Conservation (phyloP, 257 asterid genomes). For the Ajuga chamaepitys region DNA sequence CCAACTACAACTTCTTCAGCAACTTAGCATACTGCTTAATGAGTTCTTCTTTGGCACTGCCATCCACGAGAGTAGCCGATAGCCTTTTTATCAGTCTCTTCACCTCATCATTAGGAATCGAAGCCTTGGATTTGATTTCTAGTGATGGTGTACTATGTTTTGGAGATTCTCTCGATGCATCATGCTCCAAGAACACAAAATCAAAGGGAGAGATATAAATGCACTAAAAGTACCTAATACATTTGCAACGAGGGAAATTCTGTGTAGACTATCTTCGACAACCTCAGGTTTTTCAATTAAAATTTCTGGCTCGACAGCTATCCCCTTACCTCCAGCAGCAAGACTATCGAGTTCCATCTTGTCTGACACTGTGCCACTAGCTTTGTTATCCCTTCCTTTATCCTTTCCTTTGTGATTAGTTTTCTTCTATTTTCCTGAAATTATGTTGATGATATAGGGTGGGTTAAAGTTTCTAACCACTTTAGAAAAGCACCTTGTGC, state of each 20-base stretch:
- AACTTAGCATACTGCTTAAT: constrained; percentile 82
- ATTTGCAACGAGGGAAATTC: too few relatives aligned
- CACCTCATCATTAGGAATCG: constrained; percentile 38
- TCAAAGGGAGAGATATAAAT: neutral
- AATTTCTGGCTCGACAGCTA: constrained; percentile 14
- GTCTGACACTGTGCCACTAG: constrained; percentile 20
- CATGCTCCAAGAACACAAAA: constrained; percentile 29
- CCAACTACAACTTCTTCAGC: constrained; percentile 94
- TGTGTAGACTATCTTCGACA: constrained; percentile 57
- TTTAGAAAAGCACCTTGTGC: neutral
- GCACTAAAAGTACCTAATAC: neutral
- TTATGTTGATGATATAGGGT: constrained; percentile 1
- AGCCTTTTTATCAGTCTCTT: constrained; percentile 52
- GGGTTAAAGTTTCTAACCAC: neutral
- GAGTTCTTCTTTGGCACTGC: constrained; percentile 73
- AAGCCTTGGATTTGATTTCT: constrained; percentile 43
- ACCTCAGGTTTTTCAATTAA: constrained; percentile 40
- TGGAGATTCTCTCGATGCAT: constrained; percentile 42
- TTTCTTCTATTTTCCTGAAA: constrained; percentile 68
- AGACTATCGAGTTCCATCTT: constrained; percentile 40
- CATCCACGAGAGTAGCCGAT: constrained; percentile 75
- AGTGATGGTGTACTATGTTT: constrained; percentile 40
- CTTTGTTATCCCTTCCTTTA: constrained; percentile 58
- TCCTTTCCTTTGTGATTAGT: constrained; percentile 69
- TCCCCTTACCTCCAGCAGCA: constrained; percentile 29